Conservation (phyloP, 2,329 filamentous ascomycete species). For the Exophiala sideris region DNA sequence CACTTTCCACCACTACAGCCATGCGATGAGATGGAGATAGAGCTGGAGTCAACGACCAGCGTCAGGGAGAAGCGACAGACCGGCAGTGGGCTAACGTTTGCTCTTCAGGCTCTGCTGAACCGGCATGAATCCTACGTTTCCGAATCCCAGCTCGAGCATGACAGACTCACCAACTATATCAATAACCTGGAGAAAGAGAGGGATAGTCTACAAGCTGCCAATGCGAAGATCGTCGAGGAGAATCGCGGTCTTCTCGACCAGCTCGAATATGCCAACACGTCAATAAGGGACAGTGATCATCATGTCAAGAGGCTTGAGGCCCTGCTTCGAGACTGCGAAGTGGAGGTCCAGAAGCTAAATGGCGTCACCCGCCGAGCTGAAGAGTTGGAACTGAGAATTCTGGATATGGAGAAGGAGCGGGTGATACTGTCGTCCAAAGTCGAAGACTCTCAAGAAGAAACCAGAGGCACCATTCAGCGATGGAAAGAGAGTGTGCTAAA, state of each 20-base stretch:
- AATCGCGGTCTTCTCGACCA: constrained; percentile 79
- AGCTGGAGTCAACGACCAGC: background rate
- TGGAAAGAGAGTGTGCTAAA: constrained; percentile 83
- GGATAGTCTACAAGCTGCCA: constrained; percentile 68
- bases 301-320: constrained; percentile 74
- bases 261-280: constrained; percentile 76
- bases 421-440: constrained; percentile 66
- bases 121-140: constrained; percentile 94
- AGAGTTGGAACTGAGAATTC: constrained; percentile 75
- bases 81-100: constrained; percentile 60
- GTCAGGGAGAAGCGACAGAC: constrained; percentile 7
- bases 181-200: constrained; percentile 74
- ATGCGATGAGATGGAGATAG: constrained; percentile 5
- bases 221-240: constrained; percentile 74
- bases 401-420: constrained; percentile 77
- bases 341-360: constrained; percentile 71
- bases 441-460: constrained; percentile 66
- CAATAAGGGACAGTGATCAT: constrained; percentile 74
- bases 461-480: constrained; percentile 72
- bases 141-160: constrained; percentile 82
- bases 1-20: background rate
- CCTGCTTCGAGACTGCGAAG: constrained; percentile 72
- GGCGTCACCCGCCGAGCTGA: constrained; percentile 70
- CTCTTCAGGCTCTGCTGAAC: constrained; percentile 78
- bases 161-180: constrained; percentile 65